Conservation (phyloP, 2,329 filamentous ascomycete genomes). For the Fusarium coffeatum region DNA sequence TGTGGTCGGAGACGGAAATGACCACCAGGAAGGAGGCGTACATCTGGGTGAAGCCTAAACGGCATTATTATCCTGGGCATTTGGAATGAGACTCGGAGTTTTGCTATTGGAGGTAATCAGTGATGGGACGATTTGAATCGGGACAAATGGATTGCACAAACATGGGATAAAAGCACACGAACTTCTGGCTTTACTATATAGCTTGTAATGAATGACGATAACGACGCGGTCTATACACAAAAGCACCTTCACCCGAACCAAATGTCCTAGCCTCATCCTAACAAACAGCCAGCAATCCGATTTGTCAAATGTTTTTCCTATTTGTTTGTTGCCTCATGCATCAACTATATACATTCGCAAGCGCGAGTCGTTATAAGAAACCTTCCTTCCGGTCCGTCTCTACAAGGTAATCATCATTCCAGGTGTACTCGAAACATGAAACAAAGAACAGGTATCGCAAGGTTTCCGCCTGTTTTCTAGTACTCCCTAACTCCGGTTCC, state of each 20-base stretch:
- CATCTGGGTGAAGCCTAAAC: background rate
- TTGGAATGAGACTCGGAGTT: background rate
- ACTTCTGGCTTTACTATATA: constrained; percentile 11
- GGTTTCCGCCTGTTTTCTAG: constrained; percentile 31
- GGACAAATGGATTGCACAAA: background rate
- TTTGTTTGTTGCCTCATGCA: constrained; percentile 27
- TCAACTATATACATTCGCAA: constrained; percentile 34
- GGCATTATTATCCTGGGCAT: background rate
- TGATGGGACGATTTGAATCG: background rate
- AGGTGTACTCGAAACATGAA: constrained; percentile 14
- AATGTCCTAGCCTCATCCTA: background rate
- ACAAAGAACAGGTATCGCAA: constrained; percentile 22
- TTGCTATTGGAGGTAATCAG: background rate
- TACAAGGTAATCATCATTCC: constrained; percentile 15
- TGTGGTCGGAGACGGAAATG: background rate
- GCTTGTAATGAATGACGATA: constrained; percentile 10
- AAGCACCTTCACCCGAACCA: background rate
- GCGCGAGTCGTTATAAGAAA: constrained; percentile 14
- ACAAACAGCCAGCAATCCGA: background rate
- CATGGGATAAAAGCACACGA: background rate
- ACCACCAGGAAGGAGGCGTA: background rate
- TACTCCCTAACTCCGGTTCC: constrained; percentile 29
- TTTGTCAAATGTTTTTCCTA: constrained; percentile 16
- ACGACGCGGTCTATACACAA: constrained; percentile 1
- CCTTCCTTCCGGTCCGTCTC: constrained; percentile 14